Conservation (phyloP, 768 basidiomycete species). For the Cystofilobasidium macerans region DNA sequence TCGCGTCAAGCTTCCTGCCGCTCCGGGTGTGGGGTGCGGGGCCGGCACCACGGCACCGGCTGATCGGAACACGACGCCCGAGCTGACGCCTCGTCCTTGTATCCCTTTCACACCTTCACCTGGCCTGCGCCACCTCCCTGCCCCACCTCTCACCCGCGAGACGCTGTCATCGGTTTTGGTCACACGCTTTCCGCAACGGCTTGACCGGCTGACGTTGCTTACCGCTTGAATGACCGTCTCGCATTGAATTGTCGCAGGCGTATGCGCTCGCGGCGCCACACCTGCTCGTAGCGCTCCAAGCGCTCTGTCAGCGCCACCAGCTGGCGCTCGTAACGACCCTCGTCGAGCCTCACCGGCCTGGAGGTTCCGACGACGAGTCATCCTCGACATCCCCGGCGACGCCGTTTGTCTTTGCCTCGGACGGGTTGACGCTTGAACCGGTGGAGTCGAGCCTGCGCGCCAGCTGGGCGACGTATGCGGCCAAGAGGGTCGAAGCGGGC, state of each 20-base stretch:
- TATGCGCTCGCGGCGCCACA: not conserved
- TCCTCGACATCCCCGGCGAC: not conserved
- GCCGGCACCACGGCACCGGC: too few species aligned
- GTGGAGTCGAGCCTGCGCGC: not conserved
- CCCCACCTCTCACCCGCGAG: too few species aligned
- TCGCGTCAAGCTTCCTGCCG: too few species aligned
- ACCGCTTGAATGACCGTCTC: not conserved
- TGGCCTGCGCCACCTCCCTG: too few species aligned
- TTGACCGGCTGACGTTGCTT: not conserved
- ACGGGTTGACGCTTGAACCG: not conserved
- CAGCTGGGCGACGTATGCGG: not conserved
- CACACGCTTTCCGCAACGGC: too few species aligned
- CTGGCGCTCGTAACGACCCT: slow-evolving; percentile 2
- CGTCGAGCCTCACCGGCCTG: slow-evolving; percentile 1
- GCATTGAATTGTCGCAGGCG: not conserved
- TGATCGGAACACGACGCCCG: too few species aligned
- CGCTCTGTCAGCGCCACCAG: not conserved
- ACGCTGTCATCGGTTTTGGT: too few species aligned
- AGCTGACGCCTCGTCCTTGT: too few species aligned
- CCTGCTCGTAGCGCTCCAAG: not conserved
- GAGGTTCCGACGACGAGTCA: too few species aligned
- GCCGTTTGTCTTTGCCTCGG: not conserved
- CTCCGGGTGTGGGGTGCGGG: too few species aligned
- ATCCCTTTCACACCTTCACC: too few species aligned
- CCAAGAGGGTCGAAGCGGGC: not conserved